Evolutionary conservation across 2,329 filamentous ascomycete species (phyloP), one percentile per base, ranked within the genome.

Genomic region (Stagonosporopsis vannaccii): DNA sequence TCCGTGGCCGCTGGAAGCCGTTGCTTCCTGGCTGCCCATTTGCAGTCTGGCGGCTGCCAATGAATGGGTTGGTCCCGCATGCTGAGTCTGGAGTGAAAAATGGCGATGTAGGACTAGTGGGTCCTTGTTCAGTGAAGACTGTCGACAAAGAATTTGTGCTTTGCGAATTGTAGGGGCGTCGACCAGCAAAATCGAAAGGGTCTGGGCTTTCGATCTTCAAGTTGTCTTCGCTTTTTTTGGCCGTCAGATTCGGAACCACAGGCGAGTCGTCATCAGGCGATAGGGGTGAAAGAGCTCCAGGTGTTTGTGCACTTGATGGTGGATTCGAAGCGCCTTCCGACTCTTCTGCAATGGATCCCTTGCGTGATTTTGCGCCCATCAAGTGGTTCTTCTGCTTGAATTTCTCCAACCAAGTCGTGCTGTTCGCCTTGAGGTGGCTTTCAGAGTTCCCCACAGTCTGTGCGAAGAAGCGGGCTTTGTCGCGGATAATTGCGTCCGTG

Each of bases 341-440:
- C 50, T 93, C 90, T 71, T 91, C 92, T 41, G 78, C 79, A 47
- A 81, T 73, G 6, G 84, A 85, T 26, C 78, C 76, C 70, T 85
- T 86, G 41, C 84, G 77, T 40, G 80, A 80, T 65, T 82, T 83
- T 11, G 82, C 78, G 33, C 82, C 81, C 63, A 81, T 75, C 11
- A 89, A 71, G 61, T 84, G 87, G 73, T 96, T 89, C 79, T 94
- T 97, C 72, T 92, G 87, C 80, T 97, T 97, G 81, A 98, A 98
- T 73, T 95, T 96, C 70, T 97, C 92, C 30, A 98, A 83, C 93
- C 94, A 97, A 64, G 83, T 87, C 26, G 86, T 81, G 64, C 86
- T 95, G 62, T 91, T 85, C 44, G 85, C 85, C 67, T 89, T 90
- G 52, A 89, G 77, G 45, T 91, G 86, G 60, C 84, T 87, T 50